These are phyloP conservation scores for Capillidium rhysosporum DNA, from an alignment of 371 early-diverging fungal species.

Conservation along the genomic window DNA sequence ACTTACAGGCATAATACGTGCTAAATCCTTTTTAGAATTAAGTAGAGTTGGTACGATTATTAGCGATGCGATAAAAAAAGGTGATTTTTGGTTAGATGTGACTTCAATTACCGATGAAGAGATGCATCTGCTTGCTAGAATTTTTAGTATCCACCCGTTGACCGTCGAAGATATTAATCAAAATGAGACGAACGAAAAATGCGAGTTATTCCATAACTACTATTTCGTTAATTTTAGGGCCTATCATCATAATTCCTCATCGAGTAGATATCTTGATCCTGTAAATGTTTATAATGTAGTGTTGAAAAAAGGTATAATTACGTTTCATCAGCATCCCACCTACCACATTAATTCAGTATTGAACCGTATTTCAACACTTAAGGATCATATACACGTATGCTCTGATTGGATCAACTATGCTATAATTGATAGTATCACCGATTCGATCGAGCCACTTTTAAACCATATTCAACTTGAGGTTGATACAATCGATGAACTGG, in stretches of 20 bases:
- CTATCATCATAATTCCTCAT: conserved; percentile 45
- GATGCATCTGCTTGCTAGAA: conserved; percentile 43
- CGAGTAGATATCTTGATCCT: conserved; percentile 49
- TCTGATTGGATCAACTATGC: conserved; percentile 85
- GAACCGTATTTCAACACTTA: conserved; percentile 33
- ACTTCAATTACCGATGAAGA: conserved; percentile 57
- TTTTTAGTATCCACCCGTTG: conserved; percentile 57
- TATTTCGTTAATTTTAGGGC: conserved; percentile 77
- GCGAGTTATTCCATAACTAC: conserved; percentile 78
- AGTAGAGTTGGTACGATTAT: neutral
- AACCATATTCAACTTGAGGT: conserved; percentile 65
- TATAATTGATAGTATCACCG: conserved; percentile 66
- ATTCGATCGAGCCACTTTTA: conserved; percentile 62
- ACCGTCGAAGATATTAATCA: conserved; percentile 27
- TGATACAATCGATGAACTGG: conserved; percentile 80
- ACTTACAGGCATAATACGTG: neutral
- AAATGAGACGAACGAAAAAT: conserved; percentile 81
- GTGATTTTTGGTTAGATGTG: conserved; percentile 77
- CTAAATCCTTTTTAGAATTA: neutral
- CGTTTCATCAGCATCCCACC: conserved; percentile 35
- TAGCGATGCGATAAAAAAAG: conserved; percentile 8
- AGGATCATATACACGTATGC: conserved; percentile 34
- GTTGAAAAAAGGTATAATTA: conserved; percentile 32
- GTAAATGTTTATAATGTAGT: conserved; percentile 72
- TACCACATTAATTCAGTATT: conserved; percentile 39